These are phyloP conservation scores for Populus hybrid DNA, from an alignment of 441 rosid genomes.

Conservation along the genomic window DNA sequence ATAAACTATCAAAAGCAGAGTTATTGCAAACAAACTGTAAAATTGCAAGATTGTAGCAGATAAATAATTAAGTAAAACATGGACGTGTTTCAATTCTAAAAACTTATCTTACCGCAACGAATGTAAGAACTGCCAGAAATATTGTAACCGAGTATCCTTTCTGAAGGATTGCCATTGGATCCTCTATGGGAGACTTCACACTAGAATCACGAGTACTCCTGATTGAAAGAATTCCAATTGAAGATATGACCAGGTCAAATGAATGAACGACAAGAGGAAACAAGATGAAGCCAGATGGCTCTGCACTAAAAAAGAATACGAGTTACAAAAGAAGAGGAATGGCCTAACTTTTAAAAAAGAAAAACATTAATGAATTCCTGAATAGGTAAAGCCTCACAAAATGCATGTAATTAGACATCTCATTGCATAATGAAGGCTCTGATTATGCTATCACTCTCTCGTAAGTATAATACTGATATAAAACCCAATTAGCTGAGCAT, in stretches of 20 bases:
- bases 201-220: slow-evolving; percentile 77
- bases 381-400: neutral
- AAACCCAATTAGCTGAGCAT: neutral
- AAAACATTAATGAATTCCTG: neutral
- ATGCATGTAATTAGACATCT: neutral
- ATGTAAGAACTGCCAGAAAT: slow-evolving; percentile 86
- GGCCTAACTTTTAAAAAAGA: neutral
- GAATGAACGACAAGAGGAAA: slow-evolving; percentile 99
- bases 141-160: slow-evolving; percentile 92
- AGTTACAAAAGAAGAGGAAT: slow-evolving; percentile 15
- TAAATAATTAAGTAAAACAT: slow-evolving; percentile 14
- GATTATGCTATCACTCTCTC: neutral
- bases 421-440: neutral
- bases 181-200: slow-evolving; percentile 75
- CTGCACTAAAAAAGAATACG: slow-evolving; percentile 47
- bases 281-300: slow-evolving; percentile 94
- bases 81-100: slow-evolving; percentile 9
- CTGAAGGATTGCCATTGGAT: slow-evolving; percentile 97
- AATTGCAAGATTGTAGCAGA: too few species aligned
- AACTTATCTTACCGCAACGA: slow-evolving; percentile 63
- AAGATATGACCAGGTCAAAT: slow-evolving; percentile 90
- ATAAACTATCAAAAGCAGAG: neutral
- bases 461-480: neutral
- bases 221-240: slow-evolving; percentile 88
- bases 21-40: too few species aligned